phyloP scores from a whole-genome alignment of 1,284 basidiomycete genomes.

The Fistulinella cinereoalba region DNA sequence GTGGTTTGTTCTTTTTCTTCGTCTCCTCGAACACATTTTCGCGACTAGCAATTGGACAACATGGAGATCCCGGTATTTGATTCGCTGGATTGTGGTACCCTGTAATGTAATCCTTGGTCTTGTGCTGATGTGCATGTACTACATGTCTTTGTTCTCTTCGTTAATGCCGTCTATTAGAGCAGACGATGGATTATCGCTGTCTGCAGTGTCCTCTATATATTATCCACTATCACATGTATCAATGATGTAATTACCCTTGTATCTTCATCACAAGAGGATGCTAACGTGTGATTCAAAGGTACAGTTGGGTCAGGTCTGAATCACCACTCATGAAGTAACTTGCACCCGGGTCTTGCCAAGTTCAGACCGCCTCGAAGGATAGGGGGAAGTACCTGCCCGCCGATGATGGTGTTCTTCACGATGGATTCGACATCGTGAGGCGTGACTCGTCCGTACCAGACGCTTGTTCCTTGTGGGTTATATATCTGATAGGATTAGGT shows the following conservation, averaged over 20 bases:
- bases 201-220: conserved; percentile 23
- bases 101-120: conserved; percentile 5
- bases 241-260: conserved; percentile 25
- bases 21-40: conserved; percentile 1
- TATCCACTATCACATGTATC: conserved; percentile 28
- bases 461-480: conserved; percentile 76
- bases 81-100: conserved; percentile 5
- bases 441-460: conserved; percentile 94
- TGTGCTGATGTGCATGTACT: conserved; percentile 5
- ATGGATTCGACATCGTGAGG: conserved; percentile 85
- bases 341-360: conserved; percentile 63
- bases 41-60: conserved; percentile 18
- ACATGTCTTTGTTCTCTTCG: conserved; percentile 5
- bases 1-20: conserved; percentile 9
- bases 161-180: conserved; percentile 8
- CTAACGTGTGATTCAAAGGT: not conserved
- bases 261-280: conserved; percentile 2
- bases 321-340: conserved; percentile 75
- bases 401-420: conserved; percentile 82
- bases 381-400: conserved; percentile 78
- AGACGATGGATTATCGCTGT: conserved; percentile 7
- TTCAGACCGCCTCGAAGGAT: conserved; percentile 83
- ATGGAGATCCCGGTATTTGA: conserved; percentile 16
- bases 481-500: conserved; percentile 57
- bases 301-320: conserved; percentile 8